phyloP scores from a whole-genome alignment of 305 asterid genomes.

The Andrographis paniculata region DNA sequence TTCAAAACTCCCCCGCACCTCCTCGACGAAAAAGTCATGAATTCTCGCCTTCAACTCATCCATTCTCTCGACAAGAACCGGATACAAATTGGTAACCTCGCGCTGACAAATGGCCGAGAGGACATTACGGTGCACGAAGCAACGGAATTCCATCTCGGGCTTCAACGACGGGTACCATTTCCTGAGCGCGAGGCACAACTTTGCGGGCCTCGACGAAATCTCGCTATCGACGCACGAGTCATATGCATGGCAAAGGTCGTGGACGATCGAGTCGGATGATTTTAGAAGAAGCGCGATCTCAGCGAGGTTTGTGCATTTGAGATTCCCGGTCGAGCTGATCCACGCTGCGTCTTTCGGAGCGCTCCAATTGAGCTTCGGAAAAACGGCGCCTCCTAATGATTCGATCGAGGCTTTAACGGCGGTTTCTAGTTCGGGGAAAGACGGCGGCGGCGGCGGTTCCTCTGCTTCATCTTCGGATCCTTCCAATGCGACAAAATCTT shows the following conservation, averaged over 20 bases:
- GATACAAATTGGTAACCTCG: conserved; percentile 82
- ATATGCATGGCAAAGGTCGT: conserved; percentile 79
- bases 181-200: conserved; percentile 70
- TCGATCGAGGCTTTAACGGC: conserved; percentile 50
- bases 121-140: conserved; percentile 41
- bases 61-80: conserved; percentile 45
- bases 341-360: conserved; percentile 90
- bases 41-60: conserved; percentile 27
- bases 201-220: conserved; percentile 50
- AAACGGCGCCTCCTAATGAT: conserved; percentile 71
- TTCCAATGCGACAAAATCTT: conserved; percentile 47
- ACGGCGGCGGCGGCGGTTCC: conserved; percentile 46
- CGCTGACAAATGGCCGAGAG: conserved; percentile 74
- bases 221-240: conserved; percentile 59
- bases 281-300: conserved; percentile 73
- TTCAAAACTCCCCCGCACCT: conserved; percentile 42
- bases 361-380: conserved; percentile 92
- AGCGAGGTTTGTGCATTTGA: conserved; percentile 64
- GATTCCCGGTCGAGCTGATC: conserved; percentile 71
- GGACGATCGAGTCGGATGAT: conserved; percentile 69
- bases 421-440: conserved; percentile 72
- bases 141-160: conserved; percentile 93
- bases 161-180: conserved; percentile 67
- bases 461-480: conserved; percentile 76
- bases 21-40: conserved; percentile 29